A percentile compares a stretch with the other conserved stretches of the same genome.
Conservation (phyloP, 2,329 filamentous ascomycete genomes). For the Cercospora beticola region DNA sequence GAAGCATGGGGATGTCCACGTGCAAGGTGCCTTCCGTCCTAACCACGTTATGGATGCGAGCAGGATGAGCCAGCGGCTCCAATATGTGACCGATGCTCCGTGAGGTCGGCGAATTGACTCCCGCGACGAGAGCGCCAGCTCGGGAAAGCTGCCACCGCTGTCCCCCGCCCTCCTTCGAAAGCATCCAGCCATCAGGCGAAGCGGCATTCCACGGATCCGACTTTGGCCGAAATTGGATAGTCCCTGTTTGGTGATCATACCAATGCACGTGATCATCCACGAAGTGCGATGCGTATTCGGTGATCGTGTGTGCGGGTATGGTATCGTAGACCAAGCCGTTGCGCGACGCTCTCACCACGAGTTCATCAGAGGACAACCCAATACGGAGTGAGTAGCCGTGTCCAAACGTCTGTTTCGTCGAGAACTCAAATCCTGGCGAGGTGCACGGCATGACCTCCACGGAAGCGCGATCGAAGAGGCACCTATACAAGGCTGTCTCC, state of each 20-base stretch:
- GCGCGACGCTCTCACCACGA: constrained; percentile 29
- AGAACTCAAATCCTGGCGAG: constrained; percentile 55
- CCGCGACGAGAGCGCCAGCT: background rate
- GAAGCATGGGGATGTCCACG: background rate
- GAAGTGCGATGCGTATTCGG: constrained; percentile 55
- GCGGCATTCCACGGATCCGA: constrained; percentile 24
- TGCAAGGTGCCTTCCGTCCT: background rate
- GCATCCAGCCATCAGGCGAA: constrained; percentile 15
- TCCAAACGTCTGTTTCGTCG: constrained; percentile 29
- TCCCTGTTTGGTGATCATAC: constrained; percentile 41
- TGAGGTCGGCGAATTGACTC: background rate
- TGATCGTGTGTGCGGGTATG: constrained; percentile 38
- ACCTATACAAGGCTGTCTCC: constrained; percentile 44
- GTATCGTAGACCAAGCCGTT: constrained; percentile 37
- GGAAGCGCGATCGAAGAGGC: constrained; percentile 56
- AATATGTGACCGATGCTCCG: background rate
- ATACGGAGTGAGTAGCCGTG: constrained; percentile 36
- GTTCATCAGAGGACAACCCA: constrained; percentile 29
- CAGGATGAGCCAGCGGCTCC: background rate
- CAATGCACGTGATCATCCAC: constrained; percentile 59
- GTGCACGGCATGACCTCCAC: constrained; percentile 55
- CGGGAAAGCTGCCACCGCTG: background rate
- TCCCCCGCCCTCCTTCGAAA: background rate
- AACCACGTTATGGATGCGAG: background rate
- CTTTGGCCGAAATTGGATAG: constrained; percentile 53